These are phyloP conservation scores for Ophiostoma triangulosporum DNA, from an alignment of 2,329 filamentous ascomycete species.

Conservation along the genomic window DNA sequence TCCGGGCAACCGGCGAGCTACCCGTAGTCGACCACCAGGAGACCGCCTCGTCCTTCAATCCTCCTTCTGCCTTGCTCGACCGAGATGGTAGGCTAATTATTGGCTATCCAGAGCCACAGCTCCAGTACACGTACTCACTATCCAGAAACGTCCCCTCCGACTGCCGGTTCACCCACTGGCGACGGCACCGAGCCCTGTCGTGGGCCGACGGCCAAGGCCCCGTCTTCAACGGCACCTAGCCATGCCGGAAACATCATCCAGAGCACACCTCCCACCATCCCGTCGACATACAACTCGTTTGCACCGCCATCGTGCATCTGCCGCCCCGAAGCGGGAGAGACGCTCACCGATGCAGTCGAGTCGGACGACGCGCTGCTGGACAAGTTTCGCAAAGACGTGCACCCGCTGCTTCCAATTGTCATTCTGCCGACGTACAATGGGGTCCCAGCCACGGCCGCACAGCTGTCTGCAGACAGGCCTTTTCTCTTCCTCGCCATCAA, in stretches of 20 bases:
- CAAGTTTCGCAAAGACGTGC: conserved; percentile 30
- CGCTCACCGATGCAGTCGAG: conserved; percentile 26
- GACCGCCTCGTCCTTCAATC: conserved; percentile 1
- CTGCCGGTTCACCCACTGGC: neutral
- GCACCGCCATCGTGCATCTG: conserved; percentile 35
- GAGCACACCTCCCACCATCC: conserved; percentile 6
- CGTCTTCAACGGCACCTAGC: neutral
- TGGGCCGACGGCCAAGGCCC: too few species aligned
- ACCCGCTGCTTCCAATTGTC: conserved; percentile 34
- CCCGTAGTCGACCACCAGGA: conserved; percentile 4
- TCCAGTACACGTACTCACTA: neutral
- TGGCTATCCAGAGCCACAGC: too few species aligned
- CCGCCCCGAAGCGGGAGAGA: conserved; percentile 26
- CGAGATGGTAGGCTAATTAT: neutral
- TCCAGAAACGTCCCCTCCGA: neutral
- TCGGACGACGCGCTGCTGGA: conserved; percentile 33
- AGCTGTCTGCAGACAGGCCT: conserved; percentile 27
- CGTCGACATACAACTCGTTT: conserved; percentile 28
- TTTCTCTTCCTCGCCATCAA: conserved; percentile 36
- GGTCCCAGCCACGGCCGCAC: conserved; percentile 19
- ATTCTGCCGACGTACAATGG: conserved; percentile 20
- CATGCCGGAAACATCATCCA: neutral
- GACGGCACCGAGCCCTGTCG: neutral
- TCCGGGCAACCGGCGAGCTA: conserved; percentile 30
- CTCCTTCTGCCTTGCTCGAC: neutral